Conservation (phyloP, 768 basidiomycete species). For the Tephrocybe sp. region DNA sequence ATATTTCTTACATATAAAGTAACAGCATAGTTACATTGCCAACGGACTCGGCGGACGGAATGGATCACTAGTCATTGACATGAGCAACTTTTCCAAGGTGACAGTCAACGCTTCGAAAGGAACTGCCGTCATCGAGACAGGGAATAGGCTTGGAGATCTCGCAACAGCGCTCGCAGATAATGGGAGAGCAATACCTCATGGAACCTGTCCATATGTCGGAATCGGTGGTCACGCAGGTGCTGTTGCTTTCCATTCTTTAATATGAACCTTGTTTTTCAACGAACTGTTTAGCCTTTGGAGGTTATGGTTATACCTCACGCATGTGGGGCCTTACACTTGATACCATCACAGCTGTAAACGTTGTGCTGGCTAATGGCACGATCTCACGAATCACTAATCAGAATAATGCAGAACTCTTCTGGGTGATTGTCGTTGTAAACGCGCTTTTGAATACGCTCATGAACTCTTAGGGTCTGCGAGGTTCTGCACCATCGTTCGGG, state of each 20-base stretch:
- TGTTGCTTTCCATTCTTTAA: background rate
- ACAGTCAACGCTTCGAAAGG: conserved; percentile 29
- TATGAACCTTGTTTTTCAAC: background rate
- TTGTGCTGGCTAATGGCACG: conserved; percentile 46
- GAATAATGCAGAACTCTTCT: conserved; percentile 43
- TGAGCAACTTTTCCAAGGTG: conserved; percentile 39
- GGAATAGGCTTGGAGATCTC: conserved; percentile 45
- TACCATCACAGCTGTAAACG: conserved; percentile 34
- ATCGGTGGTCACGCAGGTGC: conserved; percentile 48
- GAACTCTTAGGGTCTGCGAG: conserved; percentile 18
- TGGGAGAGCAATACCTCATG: conserved; percentile 48
- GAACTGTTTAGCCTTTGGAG: conserved; percentile 33
- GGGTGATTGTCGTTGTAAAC: conserved; percentile 3
- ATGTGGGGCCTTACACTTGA: conserved; percentile 53
- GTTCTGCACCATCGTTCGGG: conserved; percentile 21
- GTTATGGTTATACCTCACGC: conserved; percentile 46
- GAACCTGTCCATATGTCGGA: conserved; percentile 49
- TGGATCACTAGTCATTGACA: conserved; percentile 43
- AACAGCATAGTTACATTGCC: conserved; percentile 47
- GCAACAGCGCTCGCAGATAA: conserved; percentile 34
- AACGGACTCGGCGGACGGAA: conserved; percentile 44
- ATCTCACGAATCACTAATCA: conserved; percentile 34
- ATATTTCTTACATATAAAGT: background rate
- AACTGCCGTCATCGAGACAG: conserved; percentile 40
- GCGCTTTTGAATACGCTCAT: background rate